A percentile compares a stretch with the other conserved stretches of the same genome.
Evolutionary conservation across 2,329 filamentous ascomycete genomes (phyloP).

Genomic region (Aspergillus spinulosporus): DNA sequence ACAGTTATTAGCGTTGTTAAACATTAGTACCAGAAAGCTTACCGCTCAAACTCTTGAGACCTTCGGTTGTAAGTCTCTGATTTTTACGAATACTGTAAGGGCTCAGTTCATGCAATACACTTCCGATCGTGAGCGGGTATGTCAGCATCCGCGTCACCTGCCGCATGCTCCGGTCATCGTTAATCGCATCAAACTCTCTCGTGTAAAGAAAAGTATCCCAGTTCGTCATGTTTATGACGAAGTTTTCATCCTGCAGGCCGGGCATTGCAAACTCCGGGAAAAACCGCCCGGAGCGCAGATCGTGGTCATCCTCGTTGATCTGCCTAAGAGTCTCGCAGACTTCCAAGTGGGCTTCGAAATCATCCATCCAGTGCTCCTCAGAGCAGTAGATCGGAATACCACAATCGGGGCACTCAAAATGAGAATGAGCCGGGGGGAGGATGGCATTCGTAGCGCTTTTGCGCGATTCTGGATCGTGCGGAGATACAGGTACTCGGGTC

Average conservation of each 20-base stretch:
- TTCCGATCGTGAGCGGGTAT: constrained; percentile 88
- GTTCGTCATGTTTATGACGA: constrained; percentile 93
- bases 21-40: constrained; percentile 37
- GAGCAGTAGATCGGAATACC: constrained; percentile 92
- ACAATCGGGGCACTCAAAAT: constrained; percentile 95
- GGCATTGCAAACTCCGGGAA: constrained; percentile 95
- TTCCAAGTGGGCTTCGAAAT: constrained; percentile 89
- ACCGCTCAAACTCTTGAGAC: constrained; percentile 92
- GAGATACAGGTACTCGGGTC: constrained; percentile 66
- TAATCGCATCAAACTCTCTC: constrained; percentile 84
- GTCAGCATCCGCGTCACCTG: constrained; percentile 92
- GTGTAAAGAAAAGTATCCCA: constrained; percentile 98
- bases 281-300: constrained; percentile 82
- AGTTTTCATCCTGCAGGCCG: constrained; percentile 84
- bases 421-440: constrained; percentile 74
- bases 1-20: not conserved
- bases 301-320: constrained; percentile 98
- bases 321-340: constrained; percentile 88
- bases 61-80: constrained; percentile 79
- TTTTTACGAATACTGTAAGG: constrained; percentile 79
- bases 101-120: constrained; percentile 89
- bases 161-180: constrained; percentile 84
- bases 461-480: constrained; percentile 63
- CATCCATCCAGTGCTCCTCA: constrained; percentile 91
- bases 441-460: constrained; percentile 49